phyloP scores from a whole-genome alignment of 805 yeast genomes.

The Kuraishia borneana region DNA sequence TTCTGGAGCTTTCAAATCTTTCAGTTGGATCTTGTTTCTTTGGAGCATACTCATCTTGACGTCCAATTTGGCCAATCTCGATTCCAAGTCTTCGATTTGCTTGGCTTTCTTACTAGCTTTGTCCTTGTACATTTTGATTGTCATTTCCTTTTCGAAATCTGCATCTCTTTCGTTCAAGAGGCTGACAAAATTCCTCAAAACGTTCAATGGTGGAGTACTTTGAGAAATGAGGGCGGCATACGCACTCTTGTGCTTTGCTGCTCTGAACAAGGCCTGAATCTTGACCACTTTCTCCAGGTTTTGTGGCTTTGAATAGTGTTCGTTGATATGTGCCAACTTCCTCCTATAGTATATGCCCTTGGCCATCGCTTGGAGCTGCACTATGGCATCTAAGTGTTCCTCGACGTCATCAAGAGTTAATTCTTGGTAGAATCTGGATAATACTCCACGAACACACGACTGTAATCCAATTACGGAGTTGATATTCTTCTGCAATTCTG shows the following conservation, averaged over 20 bases:
- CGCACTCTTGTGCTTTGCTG: slow-evolving; percentile 57
- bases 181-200: slow-evolving; percentile 67
- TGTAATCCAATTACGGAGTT: slow-evolving; percentile 34
- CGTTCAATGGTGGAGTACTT: slow-evolving; percentile 67
- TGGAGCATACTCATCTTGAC: slow-evolving; percentile 69
- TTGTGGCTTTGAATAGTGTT: slow-evolving; percentile 34
- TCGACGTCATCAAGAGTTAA: slow-evolving; percentile 41
- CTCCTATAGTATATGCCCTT: slow-evolving; percentile 37
- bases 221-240: slow-evolving; percentile 60
- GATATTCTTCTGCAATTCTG: slow-evolving; percentile 9
- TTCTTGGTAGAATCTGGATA: slow-evolving; percentile 46
- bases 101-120: slow-evolving; percentile 59
- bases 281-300: slow-evolving; percentile 51
- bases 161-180: slow-evolving; percentile 61
- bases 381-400: slow-evolving; percentile 25
- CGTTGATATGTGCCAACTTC: slow-evolving; percentile 19
- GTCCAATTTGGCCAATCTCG: slow-evolving; percentile 64
- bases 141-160: slow-evolving; percentile 68
- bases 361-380: slow-evolving; percentile 39
- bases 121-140: slow-evolving; percentile 56
- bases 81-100: slow-evolving; percentile 61
- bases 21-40: slow-evolving; percentile 69
- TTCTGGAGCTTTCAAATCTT: slow-evolving; percentile 33
- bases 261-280: slow-evolving; percentile 67
- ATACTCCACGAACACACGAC: slow-evolving; percentile 50